Conservation (phyloP, 345 rosid genomes). For the Rhodamnia argentea region DNA sequence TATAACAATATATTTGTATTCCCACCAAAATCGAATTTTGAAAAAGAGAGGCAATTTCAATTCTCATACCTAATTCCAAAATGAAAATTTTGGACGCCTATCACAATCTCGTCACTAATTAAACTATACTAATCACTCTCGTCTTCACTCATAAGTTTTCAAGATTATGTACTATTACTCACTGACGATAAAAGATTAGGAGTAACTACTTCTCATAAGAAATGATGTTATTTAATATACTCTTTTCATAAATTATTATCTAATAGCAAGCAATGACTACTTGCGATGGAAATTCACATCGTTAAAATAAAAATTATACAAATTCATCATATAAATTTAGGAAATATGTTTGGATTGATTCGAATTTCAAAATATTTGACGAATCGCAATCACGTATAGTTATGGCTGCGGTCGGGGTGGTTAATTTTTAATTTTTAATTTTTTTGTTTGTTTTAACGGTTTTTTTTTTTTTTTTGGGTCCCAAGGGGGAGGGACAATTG, state of each 20-base stretch:
- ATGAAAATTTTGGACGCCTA: too few relatives aligned
- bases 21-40: too few relatives aligned
- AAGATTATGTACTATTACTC: background rate
- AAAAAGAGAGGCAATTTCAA: too few relatives aligned
- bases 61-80: too few relatives aligned
- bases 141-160: background rate
- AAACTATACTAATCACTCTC: accelerated
- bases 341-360: background rate
- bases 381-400: background rate
- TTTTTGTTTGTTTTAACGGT: accelerated
- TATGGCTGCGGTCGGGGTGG: too few relatives aligned
- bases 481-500: background rate
- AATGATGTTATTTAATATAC: background rate
- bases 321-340: accelerated
- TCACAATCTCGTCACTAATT: background rate
- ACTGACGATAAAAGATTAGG: accelerated
- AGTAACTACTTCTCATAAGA: background rate
- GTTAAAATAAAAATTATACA: too few relatives aligned
- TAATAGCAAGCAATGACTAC: too few relatives aligned
- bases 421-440: background rate
- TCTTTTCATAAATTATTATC: background rate
- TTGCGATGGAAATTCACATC: too few relatives aligned
- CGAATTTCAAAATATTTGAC: background rate
- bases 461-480: background rate
- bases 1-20: too few relatives aligned